Evolutionary conservation across 176 grass and related monocot genomes (phyloP).

Genomic region (Lolium multiflorum): DNA sequence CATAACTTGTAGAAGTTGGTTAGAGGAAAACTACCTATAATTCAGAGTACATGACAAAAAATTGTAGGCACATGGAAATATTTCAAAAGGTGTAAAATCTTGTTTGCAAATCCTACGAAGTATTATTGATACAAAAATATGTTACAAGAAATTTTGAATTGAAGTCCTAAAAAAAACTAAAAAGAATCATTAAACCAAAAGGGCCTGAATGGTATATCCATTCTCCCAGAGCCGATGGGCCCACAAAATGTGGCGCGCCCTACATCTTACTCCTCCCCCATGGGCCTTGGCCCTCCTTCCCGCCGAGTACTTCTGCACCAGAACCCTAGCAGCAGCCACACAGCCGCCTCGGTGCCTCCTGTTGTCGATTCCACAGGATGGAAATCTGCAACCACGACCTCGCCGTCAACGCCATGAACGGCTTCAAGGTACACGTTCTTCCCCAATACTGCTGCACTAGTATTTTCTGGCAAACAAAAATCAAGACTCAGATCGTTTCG

Average conservation of each 20-base stretch:
- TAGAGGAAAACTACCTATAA: too few species aligned
- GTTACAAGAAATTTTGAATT: too few species aligned
- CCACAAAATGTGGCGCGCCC: background rate
- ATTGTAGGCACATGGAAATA: too few species aligned
- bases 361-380: conserved; percentile 3
- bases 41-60: too few species aligned
- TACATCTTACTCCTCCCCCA: background rate
- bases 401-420: background rate
- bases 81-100: too few species aligned
- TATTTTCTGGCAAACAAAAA: background rate
- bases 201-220: background rate
- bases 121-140: too few species aligned
- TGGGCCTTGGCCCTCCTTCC: conserved; percentile 1
- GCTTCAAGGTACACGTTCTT: conserved; percentile 22
- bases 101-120: too few species aligned
- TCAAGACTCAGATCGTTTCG: background rate
- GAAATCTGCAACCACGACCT: conserved; percentile 2
- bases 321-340: conserved; percentile 33
- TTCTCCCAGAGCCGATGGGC: background rate
- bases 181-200: background rate
- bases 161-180: too few species aligned
- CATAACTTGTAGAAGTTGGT: too few species aligned
- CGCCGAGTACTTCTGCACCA: background rate
- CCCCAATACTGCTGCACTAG: background rate
- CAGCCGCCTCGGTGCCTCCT: background rate